Base-by-base conservation (phyloP, 371 early-diverging fungal genomes). In the Apophysomyces variabilis region DNA sequence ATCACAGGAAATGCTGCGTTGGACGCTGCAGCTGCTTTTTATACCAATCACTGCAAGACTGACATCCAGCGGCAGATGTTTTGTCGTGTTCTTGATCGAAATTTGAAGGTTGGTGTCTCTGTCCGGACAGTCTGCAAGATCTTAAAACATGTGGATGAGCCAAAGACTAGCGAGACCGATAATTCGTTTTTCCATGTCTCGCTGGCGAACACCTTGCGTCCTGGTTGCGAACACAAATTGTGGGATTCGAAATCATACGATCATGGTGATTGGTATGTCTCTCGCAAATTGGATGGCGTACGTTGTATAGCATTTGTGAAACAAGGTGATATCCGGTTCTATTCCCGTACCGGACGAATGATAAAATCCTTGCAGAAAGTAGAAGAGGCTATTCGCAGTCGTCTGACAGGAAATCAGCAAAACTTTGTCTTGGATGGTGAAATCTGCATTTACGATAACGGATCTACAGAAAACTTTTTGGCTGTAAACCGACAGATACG, bases 251-350 rank as follows among this genome's bases (percentile, higher is more conserved):
- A 21, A 36, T 21, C 12, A 18, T 21, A 57, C 14, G 47, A 57
- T 11, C n/a, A 11, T 16, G 41, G 47, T 1, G 64, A 45, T 14
- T 88, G 84, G 86, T 82, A 77, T 58, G 86, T 72, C 1, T 88
- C 89, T 1, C 73, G 86, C 35, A 88, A 88, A 58, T 39, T 87
- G 66, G 89, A 88, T 60, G 89, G 89, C 1, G 80, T 87, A 5
- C 79, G 89, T 7, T 85, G 86, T 38, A 50, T 88, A 36, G 70
- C 86, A 0, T 44, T 80, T 54, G 64, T 88, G 7, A 66, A 73
- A 32, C 32, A 60, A 14, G 21, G 58, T 3, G 58, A 65, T 14
- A 74, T 85, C 18, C 68, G 76, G 35, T 79, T 82, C 41, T 65
- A 73, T 62, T 87, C 87, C 7, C 76, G 89, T 12, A 79, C 74